Conservation (phyloP, 75 land plant species). For the Adiantum capillusveneris region DNA sequence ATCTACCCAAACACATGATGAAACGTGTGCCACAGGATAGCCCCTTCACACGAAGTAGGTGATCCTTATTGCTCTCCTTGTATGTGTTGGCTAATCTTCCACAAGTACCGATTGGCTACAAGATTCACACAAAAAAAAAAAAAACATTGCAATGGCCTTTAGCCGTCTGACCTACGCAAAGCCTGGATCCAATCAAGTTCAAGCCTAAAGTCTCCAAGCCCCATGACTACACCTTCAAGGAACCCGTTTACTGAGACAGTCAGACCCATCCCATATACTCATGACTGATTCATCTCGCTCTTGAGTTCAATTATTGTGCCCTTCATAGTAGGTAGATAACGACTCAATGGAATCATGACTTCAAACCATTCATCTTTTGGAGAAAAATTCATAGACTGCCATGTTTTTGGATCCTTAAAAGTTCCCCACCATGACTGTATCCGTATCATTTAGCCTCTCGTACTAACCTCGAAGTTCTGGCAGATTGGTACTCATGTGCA, state of each 20-base stretch:
- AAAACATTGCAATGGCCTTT: no score
- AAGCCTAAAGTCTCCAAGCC: conserved; percentile 67
- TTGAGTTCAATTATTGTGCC: conserved; percentile 60
- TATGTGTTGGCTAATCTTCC: no score
- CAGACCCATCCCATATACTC: conserved; percentile 64
- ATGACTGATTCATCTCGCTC: conserved; percentile 70
- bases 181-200: conserved; percentile 95
- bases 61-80: no score
- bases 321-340: conserved; percentile 77
- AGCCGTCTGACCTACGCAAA: conserved; percentile 11
- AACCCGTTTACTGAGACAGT: conserved; percentile 72
- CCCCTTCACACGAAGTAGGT: no score
- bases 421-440: conserved; percentile 88
- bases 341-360: conserved; percentile 60
- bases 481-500: no score
- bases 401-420: conserved; percentile 69
- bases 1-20: no score
- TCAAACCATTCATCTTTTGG: conserved; percentile 72
- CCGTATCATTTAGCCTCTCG: no score
- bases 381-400: conserved; percentile 76
- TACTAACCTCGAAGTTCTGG: no score
- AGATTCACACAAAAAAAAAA: no score
- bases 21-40: no score
- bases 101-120: no score
- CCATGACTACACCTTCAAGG: conserved; percentile 49